phyloP scores from a whole-genome alignment of 1,284 basidiomycete species.

The Cyathus olla region DNA sequence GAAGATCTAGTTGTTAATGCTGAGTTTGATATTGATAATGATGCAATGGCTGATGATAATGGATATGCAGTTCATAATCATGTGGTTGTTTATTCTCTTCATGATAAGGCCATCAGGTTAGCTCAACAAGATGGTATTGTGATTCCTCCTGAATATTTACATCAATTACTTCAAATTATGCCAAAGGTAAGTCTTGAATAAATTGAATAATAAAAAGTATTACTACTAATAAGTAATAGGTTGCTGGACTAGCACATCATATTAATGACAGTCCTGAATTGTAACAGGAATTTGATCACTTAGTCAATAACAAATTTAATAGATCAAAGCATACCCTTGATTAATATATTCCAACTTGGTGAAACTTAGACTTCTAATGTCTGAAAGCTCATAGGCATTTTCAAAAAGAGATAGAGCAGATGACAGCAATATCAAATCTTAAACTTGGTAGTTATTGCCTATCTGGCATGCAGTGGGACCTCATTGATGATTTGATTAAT shows the following conservation, averaged over 20 bases:
- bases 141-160: background rate
- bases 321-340: conserved; percentile 6
- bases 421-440: too few relatives aligned
- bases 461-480: too few relatives aligned
- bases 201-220: too few relatives aligned
- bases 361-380: conserved; percentile 12
- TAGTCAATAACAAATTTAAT: conserved; percentile 10
- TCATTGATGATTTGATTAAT: too few relatives aligned
- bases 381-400: background rate
- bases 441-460: too few relatives aligned
- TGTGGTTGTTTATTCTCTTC: conserved; percentile 1
- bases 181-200: background rate
- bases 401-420: too few relatives aligned
- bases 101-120: conserved; percentile 5
- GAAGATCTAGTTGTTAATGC: too few relatives aligned
- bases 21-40: background rate
- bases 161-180: background rate
- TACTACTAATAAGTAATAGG: conserved; percentile 5
- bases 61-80: background rate
- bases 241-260: conserved; percentile 17
- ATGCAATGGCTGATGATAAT: conserved; percentile 2
- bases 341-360: conserved; percentile 12
- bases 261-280: conserved; percentile 19
- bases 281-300: conserved; percentile 20
- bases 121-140: background rate